phyloP scores from a whole-genome alignment of 2,329 filamentous ascomycete genomes.

The Clonostachys rosea region DNA sequence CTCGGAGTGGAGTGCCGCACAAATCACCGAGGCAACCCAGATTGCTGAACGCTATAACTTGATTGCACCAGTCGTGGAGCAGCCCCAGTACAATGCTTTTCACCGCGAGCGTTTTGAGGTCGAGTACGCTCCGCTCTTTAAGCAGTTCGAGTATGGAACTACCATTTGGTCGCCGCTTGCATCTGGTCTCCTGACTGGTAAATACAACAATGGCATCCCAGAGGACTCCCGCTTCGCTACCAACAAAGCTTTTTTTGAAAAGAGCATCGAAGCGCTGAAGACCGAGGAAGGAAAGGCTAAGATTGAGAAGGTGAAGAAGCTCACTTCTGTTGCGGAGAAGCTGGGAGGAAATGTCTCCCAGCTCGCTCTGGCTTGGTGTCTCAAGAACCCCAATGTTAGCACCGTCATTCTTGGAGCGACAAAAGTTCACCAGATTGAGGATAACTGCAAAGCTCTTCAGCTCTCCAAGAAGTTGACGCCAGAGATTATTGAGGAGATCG shows the following conservation, averaged over 20 bases:
- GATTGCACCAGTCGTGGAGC: conserved; percentile 61
- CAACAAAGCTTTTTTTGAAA: conserved; percentile 50
- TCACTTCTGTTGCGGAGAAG: conserved; percentile 59
- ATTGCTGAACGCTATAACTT: conserved; percentile 56
- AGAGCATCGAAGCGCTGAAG: conserved; percentile 40
- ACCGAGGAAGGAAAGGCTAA: conserved; percentile 48
- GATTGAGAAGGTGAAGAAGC: conserved; percentile 54
- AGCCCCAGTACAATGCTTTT: conserved; percentile 64
- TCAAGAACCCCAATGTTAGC: conserved; percentile 57
- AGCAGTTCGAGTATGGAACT: conserved; percentile 53
- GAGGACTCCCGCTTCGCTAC: conserved; percentile 52
- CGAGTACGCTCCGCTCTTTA: conserved; percentile 57
- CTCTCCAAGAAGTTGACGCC: conserved; percentile 51
- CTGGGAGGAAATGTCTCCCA: conserved; percentile 50
- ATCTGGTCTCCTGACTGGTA: conserved; percentile 57
- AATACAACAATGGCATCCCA: conserved; percentile 62
- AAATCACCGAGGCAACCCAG: conserved; percentile 59
- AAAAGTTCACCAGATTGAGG: conserved; percentile 52
- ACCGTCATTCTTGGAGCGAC: conserved; percentile 58
- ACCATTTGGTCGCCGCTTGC: conserved; percentile 59
- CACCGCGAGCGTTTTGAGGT: conserved; percentile 55
- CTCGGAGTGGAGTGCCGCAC: conserved; percentile 61
- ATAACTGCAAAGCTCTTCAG: conserved; percentile 50
- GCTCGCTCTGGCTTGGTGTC: conserved; percentile 58
- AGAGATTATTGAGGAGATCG: conserved; percentile 55